Evolutionary conservation across 106 monocot species (phyloP), one percentile per base, ranked within the genome.

Genomic region (Dioscorea dumetorum): DNA sequence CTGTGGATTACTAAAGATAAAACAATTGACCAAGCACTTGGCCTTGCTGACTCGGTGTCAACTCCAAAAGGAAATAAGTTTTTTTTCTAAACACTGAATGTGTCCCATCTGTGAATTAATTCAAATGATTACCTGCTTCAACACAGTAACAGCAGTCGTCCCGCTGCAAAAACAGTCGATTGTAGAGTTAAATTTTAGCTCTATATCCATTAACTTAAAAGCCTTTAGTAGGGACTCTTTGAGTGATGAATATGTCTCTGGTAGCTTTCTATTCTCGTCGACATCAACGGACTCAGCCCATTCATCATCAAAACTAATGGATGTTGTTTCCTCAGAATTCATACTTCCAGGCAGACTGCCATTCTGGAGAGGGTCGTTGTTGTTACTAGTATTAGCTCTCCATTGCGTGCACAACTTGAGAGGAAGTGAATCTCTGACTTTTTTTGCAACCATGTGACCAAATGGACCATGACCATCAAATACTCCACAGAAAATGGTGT

Each of bases 141-240:
- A 49, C 41, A 88, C 59, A 22, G 84, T 88, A n/a, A 91, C 91
- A 49, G 95, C 86, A 70, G 95, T 95, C 24, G 69, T 77, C 33
- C 95, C 95, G 65, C 95, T 95, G 76, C 91, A 91, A 73, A 99
- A 99, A 67, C 92, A 99, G 77, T 99, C 91, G 74, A 99, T 81
- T 28, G 65, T 75, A 24, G 80, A 77, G 33, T 87, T 83, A 56
- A 80, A 48, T 65, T 92, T 92, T 33, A 99, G 62, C 67, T 99
- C 97, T 72, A 82, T 88, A 67, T 99, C 97, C 97, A 92, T 99
- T 54, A 70, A 79, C 69, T 87, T 87, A 81, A 92, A 99, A 64
- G 92, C 78, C 70, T 89, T 92, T 28, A 99, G 49, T 50, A 92
- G 75, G 60, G 92, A 87, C 63, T 89, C 77, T 64, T 80, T 84